Evolutionary conservation across 345 rosid species (phyloP).

Genomic region (Toxicodendron radicans): DNA sequence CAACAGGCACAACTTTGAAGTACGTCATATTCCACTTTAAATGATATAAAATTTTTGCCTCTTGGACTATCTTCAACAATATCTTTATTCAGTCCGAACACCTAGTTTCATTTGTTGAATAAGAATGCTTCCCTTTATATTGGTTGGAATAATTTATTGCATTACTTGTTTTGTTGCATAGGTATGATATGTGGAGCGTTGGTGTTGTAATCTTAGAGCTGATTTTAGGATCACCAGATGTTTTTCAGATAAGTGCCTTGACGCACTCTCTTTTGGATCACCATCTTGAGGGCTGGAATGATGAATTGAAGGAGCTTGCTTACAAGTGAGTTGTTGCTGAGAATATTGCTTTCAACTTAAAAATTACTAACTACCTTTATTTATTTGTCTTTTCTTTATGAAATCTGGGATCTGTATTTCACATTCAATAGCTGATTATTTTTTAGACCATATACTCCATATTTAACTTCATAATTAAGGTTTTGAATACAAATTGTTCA

Average conservation of each 20-base stretch:
- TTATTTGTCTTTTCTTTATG: neutral
- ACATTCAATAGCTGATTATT: neutral
- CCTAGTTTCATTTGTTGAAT: no score
- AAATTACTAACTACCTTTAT: neutral
- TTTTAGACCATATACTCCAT: neutral
- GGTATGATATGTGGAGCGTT: slow-evolving; percentile 97
- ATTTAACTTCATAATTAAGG: neutral
- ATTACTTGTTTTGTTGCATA: slow-evolving; percentile 25
- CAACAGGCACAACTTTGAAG: slow-evolving; percentile 55
- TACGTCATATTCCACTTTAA: slow-evolving; percentile 33
- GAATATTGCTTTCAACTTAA: slow-evolving; percentile 6
- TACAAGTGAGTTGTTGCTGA: slow-evolving; percentile 58
- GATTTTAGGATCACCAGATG: slow-evolving; percentile 87
- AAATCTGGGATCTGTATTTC: neutral
- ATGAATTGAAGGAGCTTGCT: slow-evolving; percentile 80
- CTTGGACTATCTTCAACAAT: slow-evolving; percentile 7
- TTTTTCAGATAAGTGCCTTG: slow-evolving; percentile 66
- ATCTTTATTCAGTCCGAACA: neutral
- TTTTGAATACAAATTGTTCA: neutral
- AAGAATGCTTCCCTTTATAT: slow-evolving; percentile 3
- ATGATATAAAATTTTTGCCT: neutral
- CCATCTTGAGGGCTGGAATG: slow-evolving; percentile 86
- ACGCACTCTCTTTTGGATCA: slow-evolving; percentile 81
- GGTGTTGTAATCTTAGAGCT: slow-evolving; percentile 92
- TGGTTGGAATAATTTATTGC: slow-evolving; percentile 8